Base-by-base conservation (phyloP, 2,329 filamentous ascomycete genomes). In the Pyricularia pennisetigena region DNA sequence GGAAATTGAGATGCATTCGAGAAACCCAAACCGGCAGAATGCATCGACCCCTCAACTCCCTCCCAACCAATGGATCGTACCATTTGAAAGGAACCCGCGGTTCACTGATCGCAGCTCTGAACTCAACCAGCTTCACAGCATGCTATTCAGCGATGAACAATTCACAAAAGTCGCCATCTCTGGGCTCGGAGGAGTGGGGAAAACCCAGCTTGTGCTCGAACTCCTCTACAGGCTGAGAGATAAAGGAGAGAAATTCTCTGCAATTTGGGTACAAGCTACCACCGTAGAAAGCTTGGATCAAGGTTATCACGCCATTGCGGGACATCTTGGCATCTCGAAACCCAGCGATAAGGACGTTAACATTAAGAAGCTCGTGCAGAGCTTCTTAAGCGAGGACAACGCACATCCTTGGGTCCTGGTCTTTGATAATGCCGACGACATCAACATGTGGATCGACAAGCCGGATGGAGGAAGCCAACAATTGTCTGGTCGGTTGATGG, bases 211-310 rank as follows among this genome's bases (percentile, higher is more conserved):
- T n/a, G 61, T 7, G 61, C 24, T 63, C 10, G 75, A 80, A 65
- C 69, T 81, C 49, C 77, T 75, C 5, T 76, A 81, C 70, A 75
- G 73, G 69, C 74, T 73, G 8, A 76, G 72, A 66, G 68, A 76
- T 6, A 74, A 74, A 5, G 65, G 74, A 35, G 73, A 73, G 4
- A 72, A 75, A 9, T 79, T 74, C 65, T 79, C 76, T 0, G 70
- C 82, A 49, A 77, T 82, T 71, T 82, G 78, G 79, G 73, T 81
- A 5, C 74, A 76, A 24, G 76, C 75, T 10, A 72, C 71, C n/a
- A 77, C 74, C 66, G 64, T 69, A 23, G 76, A 75, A 35, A 77
- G 72, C 62, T 72, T 81, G 67, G 71, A 79, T 24, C 74, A 78
- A 68, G 77, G 76, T 20, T 80, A 77, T 63, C 23, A 63, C 61